Evolutionary conservation across 2,329 filamentous ascomycete species (phyloP), one percentile per base, ranked within the genome.

Genomic region (Phialophora chinensis): DNA sequence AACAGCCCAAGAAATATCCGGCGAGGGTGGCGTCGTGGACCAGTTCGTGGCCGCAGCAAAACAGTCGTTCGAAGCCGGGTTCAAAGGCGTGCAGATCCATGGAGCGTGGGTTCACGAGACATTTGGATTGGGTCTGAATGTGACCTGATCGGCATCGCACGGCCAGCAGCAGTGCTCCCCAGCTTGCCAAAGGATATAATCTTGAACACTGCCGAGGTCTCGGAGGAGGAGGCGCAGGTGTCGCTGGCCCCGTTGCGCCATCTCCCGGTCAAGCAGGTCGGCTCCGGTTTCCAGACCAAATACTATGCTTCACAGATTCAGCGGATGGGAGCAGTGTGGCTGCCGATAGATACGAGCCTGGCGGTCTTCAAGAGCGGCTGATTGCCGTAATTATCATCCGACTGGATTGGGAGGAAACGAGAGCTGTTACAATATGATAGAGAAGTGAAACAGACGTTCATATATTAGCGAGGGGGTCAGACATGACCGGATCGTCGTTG

Each of bases 131-230:
- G 23, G 23, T 25, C 23, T 25, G 23, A 25, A 2, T 44, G 38
- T 44, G 38, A 44, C 38, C 8, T 20, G 38, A 44, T n/a, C 17
- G 38, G 38, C 38, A 44, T 44, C 38, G 38, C 38, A n/a, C 38
- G 38, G 14, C 38, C 38, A 4, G 38, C 38, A 0, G 38, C 38
- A 7, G 17, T 20, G 17, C 38, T 44, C 5, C 38, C 38, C 38
- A 44, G 38, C 14, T 44, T 44, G 38, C 38, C 38, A 44, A 44
- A 44, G 38, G 38, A 44, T 44, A 44, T 44, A 17, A 44, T 44
- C 17, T 8, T 44, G 4, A 44, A 44, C 38, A n/a, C 5, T 2
- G 38, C 14, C 3, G 17, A n/a, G 2, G 5, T 20, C 38, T 11
- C 38, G 1, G 38, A n/a, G 17, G 38, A 44, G 17, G 38, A 44